Evolutionary conservation across 495 filamentous ascomycete species (phyloP), one percentile per base, ranked within the genome.

Genomic region (Penicillium goetzii): DNA sequence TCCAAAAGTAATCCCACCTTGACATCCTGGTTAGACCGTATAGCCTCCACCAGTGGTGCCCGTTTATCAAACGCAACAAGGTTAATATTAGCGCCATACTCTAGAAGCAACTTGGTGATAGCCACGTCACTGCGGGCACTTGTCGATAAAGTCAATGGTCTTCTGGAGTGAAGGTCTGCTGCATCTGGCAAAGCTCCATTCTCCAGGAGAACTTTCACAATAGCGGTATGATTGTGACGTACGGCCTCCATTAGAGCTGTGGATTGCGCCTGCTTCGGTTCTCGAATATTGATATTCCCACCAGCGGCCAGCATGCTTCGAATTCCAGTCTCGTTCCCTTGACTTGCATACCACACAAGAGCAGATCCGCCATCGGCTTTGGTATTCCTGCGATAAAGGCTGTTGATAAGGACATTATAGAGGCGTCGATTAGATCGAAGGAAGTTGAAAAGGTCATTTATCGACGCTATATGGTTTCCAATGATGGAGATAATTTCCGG

Each of bases 281-380:
- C 14, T 41, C 61, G 61, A 19, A 63, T 33, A 38, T 63, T 63
- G 21, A 58, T 21, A 47, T 58, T 45, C 21, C 28, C 60, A 10
- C 60, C 60, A 14, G 60, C 60, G 2, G 53, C 40, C 30, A 63
- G 54, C 60, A 63, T 58, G 21, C 52, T 53, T 33, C 38, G 54
- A 23, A 63, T 33, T 19, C 61, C 55, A n/a, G 3, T 2, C 43
- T 53, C 54, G 30, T 63, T 38, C n/a, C 61, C 61, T n/a, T 52
- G 32, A 25, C 55, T 50, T n/a, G 55, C 43, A n/a, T 63, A 58
- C 61, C 55, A 63, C 26, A 63, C 56, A 54, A 63, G 55, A 17
- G 56, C 61, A 30, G 61, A 63, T 34, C 61, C 61, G 43, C 61
- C 47, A 36, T 58, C 55, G 2, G n/a, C 17, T 38, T 41, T 36